phyloP scores from a whole-genome alignment of 1,284 basidiomycete genomes.

The Afroboletus lepidellus region DNA sequence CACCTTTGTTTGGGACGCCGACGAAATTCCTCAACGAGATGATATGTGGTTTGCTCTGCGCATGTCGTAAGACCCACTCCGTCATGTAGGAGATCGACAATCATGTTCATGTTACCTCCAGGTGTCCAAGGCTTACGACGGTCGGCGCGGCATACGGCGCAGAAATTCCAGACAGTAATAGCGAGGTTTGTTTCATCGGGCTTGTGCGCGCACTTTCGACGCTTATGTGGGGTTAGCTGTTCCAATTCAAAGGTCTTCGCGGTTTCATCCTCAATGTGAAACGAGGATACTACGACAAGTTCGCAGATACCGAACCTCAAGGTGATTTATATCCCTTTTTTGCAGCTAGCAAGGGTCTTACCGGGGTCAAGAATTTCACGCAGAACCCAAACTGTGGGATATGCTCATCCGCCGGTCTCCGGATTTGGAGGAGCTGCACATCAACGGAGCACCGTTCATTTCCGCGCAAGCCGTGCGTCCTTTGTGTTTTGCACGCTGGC shows the following conservation, averaged over 20 bases:
- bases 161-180: constrained; percentile 52
- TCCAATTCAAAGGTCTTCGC: constrained; percentile 58
- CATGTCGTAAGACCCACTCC: constrained; percentile 46
- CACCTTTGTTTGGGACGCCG: constrained; percentile 66
- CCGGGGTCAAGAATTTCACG: constrained; percentile 25
- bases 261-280: constrained; percentile 61
- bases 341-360: constrained; percentile 2
- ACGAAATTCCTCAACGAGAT: constrained; percentile 62
- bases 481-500: constrained; percentile 56
- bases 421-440: constrained; percentile 56
- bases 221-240: constrained; percentile 45
- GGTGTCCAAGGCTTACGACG: constrained; percentile 60
- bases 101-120: constrained; percentile 26
- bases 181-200: constrained; percentile 49
- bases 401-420: constrained; percentile 65
- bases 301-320: constrained; percentile 52
- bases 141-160: constrained; percentile 61
- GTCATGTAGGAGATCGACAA: not conserved
- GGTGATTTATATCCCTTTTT: constrained; percentile 39
- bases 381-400: constrained; percentile 50
- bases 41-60: constrained; percentile 74
- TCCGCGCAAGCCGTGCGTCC: constrained; percentile 39
- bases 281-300: constrained; percentile 58
- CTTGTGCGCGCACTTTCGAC: not conserved
- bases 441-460: constrained; percentile 55